Evolutionary conservation across 768 basidiomycete genomes (phyloP), one percentile per base, ranked within the genome.

Genomic region (Rossbeevera mucosa): DNA sequence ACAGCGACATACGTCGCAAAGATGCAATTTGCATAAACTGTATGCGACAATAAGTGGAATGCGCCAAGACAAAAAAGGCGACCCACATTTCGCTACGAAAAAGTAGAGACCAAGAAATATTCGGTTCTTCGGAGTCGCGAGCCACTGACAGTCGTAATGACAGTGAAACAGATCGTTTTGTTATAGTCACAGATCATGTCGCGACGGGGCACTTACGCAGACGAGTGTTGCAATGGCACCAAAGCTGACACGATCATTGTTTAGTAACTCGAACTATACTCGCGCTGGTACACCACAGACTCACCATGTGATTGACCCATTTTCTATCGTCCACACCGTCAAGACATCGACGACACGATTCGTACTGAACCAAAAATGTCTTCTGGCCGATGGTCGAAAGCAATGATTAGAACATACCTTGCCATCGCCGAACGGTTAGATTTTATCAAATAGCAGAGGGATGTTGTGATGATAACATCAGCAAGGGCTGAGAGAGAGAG

Each of bases 401-500:
- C 4, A 30, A 16, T 16, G 11, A 40, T 9, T 5, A 14, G 4
- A 58, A 50, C 61, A 20, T 44, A 75, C 76, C 66, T 69, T 41
- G 72, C 61, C 44, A 71, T 54, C 29, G 61, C 53, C 29, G 71
- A 76, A 24, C 72, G 69, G 33, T 70, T 76, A 28, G 60, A 63
- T 52, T 65, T 62, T 18, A 81, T 63, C 26, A 74, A 69, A 48
- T 68, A 72, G 51, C 74, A 76, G 21, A 80, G 66, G n/a, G 61
- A 70, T 2, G 43, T 60, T 7, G 76, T 77, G 48, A 80, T 78
- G 14, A 77, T 50, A 43, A 80, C 56, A 54, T 81, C 80, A 30
- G 78, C 62, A 5, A 69, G 49, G 2, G 74, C 73, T 4, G 79
- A 80, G 2, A 80, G 67, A 1, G 70, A 59, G 0, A 80, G 64